Conservation (phyloP, 2,329 filamentous ascomycete species). For the Coccinonectria pachysandricola region DNA sequence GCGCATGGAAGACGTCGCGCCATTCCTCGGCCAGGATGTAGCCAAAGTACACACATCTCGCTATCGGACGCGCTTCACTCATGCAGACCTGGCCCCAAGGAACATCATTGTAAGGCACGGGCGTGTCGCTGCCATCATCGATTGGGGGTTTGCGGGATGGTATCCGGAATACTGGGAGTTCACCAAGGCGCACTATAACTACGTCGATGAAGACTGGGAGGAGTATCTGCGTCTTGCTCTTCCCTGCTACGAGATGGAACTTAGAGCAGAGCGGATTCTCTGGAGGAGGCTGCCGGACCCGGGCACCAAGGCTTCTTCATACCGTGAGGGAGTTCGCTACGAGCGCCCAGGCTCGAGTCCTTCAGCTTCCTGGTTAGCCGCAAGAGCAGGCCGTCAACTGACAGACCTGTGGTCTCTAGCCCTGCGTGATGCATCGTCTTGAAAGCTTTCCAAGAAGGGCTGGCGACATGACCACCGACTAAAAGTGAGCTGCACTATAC, state of each 20-base stretch:
- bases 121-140: constrained; percentile 19
- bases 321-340: constrained; percentile 5
- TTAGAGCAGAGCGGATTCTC: constrained; percentile 13
- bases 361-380: constrained; percentile 13
- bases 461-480: background rate
- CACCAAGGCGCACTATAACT: constrained; percentile 19
- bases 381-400: constrained; percentile 9
- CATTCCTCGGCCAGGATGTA: constrained; percentile 14
- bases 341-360: constrained; percentile 9
- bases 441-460: background rate
- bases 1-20: constrained; percentile 12
- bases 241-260: constrained; percentile 15
- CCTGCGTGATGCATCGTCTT: too few relatives aligned
- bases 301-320: constrained; percentile 6
- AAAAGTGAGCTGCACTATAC: background rate
- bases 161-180: constrained; percentile 25
- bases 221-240: constrained; percentile 11
- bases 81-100: constrained; percentile 16
- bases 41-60: constrained; percentile 12
- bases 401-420: constrained; percentile 13
- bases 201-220: constrained; percentile 9
- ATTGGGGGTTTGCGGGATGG: constrained; percentile 25
- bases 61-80: constrained; percentile 17
- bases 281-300: constrained; percentile 13
- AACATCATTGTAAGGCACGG: constrained; percentile 20